A percentile compares a stretch with the other conserved stretches of the same genome.
Evolutionary conservation across 2,329 filamentous ascomycete genomes (phyloP).

Genomic region (Aspergillus quadrilineatus): DNA sequence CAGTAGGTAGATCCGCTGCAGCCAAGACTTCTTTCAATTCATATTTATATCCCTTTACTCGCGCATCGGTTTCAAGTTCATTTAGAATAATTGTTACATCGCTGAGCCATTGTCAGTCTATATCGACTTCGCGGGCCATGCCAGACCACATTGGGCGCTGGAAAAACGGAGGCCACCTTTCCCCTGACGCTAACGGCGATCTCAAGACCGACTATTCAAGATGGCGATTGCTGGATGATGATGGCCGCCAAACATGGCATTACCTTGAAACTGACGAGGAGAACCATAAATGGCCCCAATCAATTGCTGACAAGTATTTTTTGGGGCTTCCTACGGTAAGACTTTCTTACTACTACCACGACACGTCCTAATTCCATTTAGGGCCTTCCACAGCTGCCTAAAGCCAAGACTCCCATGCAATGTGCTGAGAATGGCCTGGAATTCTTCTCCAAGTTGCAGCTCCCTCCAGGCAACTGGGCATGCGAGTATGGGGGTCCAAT

Average conservation of each 20-base stretch:
- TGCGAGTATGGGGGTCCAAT: conserved; percentile 98
- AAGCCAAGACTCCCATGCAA: conserved; percentile 70
- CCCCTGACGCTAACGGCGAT: conserved; percentile 36
- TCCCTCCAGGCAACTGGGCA: conserved; percentile 87
- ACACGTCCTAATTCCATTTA: conserved; percentile 38
- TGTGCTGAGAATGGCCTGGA: conserved; percentile 77
- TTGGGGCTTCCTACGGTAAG: conserved; percentile 74
- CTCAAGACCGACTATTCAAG: conserved; percentile 71
- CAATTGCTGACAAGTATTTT: conserved; percentile 83
- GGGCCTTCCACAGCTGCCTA: conserved; percentile 71
- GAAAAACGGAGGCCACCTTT: conserved; percentile 36
- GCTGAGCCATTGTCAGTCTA: neutral
- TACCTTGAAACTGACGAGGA: conserved; percentile 76
- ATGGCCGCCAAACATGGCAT: conserved; percentile 88
- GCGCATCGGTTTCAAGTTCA: neutral
- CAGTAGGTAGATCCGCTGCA: conserved; percentile 1
- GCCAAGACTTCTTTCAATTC: neutral
- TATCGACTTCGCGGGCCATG: conserved; percentile 19
- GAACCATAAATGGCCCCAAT: conserved; percentile 77
- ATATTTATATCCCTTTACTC: neutral
- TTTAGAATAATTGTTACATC: neutral
- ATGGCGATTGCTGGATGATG: conserved; percentile 82
- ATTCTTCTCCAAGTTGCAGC: conserved; percentile 87
- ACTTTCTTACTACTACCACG: conserved; percentile 5
- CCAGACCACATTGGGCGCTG: conserved; percentile 34